Evolutionary conservation across 2,329 filamentous ascomycete species (phyloP).

Genomic region (Exophiala dermatitidis): DNA sequence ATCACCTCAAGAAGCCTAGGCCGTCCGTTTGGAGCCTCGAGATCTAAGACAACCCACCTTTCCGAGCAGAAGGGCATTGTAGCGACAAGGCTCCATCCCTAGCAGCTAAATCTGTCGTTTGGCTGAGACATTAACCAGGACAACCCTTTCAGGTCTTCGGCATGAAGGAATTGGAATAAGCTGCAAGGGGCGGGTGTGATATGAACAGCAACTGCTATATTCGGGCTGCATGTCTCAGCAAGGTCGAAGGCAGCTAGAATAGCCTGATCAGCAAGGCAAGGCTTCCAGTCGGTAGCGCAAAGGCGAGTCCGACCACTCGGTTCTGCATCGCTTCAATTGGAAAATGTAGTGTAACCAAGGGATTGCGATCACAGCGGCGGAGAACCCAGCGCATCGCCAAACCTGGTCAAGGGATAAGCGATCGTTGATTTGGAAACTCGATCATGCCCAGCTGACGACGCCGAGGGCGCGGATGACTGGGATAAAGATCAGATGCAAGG

Average conservation of each 20-base stretch:
- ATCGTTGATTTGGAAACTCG: neutral
- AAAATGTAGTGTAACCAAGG: neutral
- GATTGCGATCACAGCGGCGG: neutral
- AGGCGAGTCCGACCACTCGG: neutral
- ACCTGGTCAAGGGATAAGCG: neutral
- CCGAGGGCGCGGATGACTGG: neutral
- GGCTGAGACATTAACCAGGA: slow-evolving; percentile 12
- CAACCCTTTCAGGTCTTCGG: neutral
- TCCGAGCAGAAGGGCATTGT: neutral
- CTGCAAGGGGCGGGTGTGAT: neutral
- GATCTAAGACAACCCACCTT: slow-evolving; percentile 1
- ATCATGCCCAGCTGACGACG: too few relatives aligned
- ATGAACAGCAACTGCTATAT: neutral
- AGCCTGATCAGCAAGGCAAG: neutral
- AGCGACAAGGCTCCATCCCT: neutral
- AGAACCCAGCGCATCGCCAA: neutral
- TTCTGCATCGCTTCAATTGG: neutral
- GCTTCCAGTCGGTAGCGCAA: neutral
- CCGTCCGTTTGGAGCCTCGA: neutral
- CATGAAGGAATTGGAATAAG: neutral
- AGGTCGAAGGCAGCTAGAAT: neutral
- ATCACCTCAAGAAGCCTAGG: neutral
- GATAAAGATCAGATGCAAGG: neutral
- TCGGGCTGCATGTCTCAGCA: slow-evolving; percentile 3
- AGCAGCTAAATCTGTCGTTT: neutral